Conservation (phyloP, 352 stramenopile genomes). For the Elongisporangium undulatum region DNA sequence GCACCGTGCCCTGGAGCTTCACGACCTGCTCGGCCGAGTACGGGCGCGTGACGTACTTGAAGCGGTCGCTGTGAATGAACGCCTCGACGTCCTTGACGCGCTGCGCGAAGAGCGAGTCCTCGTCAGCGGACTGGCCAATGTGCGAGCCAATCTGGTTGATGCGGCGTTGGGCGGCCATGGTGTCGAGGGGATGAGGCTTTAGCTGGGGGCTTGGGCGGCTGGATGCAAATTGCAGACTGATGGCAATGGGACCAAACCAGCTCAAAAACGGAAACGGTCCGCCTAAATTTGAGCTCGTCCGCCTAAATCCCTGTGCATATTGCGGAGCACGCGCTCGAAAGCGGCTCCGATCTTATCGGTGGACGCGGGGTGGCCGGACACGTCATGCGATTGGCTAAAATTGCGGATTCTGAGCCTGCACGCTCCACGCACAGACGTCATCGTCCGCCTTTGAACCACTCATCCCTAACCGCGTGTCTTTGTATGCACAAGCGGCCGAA, state of each 20-base stretch:
- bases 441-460: conserved; percentile 19
- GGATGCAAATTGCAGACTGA: conserved; percentile 49
- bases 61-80: conserved; percentile 71
- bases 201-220: conserved; percentile 13
- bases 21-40: conserved; percentile 82
- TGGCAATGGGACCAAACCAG: not conserved
- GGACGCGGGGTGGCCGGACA: conserved; percentile 1
- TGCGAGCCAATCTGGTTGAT: conserved; percentile 74
- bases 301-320: not conserved
- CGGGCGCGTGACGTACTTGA: conserved; percentile 74
- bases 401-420: conserved; percentile 3
- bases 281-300: not conserved
- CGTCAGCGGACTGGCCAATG: conserved; percentile 53
- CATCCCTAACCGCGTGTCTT: not conserved
- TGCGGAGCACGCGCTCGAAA: not conserved
- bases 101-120: conserved; percentile 59
- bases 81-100: conserved; percentile 70
- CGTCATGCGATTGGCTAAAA: conserved; percentile 21
- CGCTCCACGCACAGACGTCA: conserved; percentile 55
- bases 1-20: conserved; percentile 79
- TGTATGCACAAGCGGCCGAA: not conserved
- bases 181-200: not conserved
- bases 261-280: not conserved
- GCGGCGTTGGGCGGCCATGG: conserved; percentile 65
- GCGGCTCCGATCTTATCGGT: not conserved